Evolutionary conservation across 352 stramenopile genomes (phyloP).

Genomic region (Pythium periplocum): DNA sequence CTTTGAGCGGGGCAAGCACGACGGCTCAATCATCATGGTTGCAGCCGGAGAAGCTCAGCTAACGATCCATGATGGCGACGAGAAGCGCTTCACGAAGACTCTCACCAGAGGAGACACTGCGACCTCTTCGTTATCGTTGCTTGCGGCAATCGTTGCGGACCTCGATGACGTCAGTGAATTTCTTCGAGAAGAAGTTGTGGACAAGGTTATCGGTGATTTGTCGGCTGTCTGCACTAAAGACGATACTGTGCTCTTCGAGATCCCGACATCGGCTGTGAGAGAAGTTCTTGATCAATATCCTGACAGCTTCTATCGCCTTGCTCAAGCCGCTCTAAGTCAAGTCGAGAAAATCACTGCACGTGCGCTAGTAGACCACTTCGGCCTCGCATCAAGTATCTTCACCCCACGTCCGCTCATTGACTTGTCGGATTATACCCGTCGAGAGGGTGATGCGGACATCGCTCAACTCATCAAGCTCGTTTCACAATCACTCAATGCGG

Average conservation of each 20-base stretch:
- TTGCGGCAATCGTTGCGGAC: conserved; percentile 47
- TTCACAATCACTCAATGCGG: neutral
- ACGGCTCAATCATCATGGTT: conserved; percentile 77
- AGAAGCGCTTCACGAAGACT: conserved; percentile 41
- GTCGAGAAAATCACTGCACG: conserved; percentile 79
- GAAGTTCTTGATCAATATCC: conserved; percentile 51
- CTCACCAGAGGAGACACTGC: conserved; percentile 59
- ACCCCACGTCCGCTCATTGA: conserved; percentile 24
- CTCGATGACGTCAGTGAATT: conserved; percentile 22
- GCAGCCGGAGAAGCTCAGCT: conserved; percentile 49
- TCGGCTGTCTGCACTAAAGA: conserved; percentile 45
- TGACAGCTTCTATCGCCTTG: conserved; percentile 67
- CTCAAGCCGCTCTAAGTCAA: conserved; percentile 71
- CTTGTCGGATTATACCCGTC: too few species aligned
- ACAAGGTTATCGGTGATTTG: conserved; percentile 53
- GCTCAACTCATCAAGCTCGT: neutral
- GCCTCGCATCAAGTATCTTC: conserved; percentile 41
- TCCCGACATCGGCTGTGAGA: conserved; percentile 41
- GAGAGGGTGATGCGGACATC: too few species aligned
- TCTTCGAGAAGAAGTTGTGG: conserved; percentile 11
- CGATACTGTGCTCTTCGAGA: conserved; percentile 57
- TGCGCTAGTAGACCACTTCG: conserved; percentile 81
- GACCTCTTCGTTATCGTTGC: conserved; percentile 62
- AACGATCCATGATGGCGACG: conserved; percentile 45
- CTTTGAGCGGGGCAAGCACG: conserved; percentile 47